Evolutionary conservation across 805 yeast species (phyloP), one percentile per base, ranked within the genome.

Genomic region (Pichia paraexigua): DNA sequence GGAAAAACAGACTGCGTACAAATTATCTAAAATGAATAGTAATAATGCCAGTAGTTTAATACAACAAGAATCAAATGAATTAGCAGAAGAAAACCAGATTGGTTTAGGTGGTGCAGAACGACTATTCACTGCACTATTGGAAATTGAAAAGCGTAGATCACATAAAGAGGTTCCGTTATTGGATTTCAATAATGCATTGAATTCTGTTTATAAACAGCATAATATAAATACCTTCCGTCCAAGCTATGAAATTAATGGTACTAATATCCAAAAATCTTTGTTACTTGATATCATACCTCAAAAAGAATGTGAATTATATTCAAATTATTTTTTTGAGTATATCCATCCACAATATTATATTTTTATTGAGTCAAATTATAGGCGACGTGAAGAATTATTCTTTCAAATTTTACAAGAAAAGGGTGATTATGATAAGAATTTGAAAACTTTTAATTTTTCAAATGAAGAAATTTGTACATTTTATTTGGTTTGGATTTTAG

Each of bases 401-500:
- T 70, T 72, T 70, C 45, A 49, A 7, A 45, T 60, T 35, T 41
- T 50, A 13, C 50, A 24, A 11, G 32, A 42, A n/a, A 27, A 41
- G 35, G 22, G 22, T 18, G 25, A 37, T 6, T 30, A 39, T 41
- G 22, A n/a, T 20, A 39, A 52, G 7, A 39, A 25, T 5, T 37
- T 24, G 5, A 37, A 50, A 11, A 17, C 17, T 18, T 21, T 27
- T 6, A 35, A 40, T 9, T 57, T 58, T 42, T 49, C 52, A 20
- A 58, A 55, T 47, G 61, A 58, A 39, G 63, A 59, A 49, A 57
- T 71, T 20, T 71, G 75, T 39, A 61, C 68, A 35, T 65, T 72
- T 18, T 72, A 71, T 53, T 56, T 72, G 37, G 72, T 72, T 6
- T 71, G 71, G 70, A 55, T 66, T n/a, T 45, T 67, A 17, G 68